Base-by-base conservation (phyloP, 2,329 filamentous ascomycete species). In the Trichoderma sp. region DNA sequence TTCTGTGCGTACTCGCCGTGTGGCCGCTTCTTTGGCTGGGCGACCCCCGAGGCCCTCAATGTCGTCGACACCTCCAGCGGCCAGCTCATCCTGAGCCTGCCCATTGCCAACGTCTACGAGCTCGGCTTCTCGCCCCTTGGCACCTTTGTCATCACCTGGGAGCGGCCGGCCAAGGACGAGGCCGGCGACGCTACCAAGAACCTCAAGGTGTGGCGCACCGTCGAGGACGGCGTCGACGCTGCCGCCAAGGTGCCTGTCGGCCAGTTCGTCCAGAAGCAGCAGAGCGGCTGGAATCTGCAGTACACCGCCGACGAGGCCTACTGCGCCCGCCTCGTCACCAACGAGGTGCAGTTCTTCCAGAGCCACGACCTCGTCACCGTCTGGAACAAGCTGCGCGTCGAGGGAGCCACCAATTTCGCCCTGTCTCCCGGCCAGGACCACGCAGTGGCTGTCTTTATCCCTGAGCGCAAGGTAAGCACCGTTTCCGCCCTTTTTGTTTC, bases 331-430 rank as follows among this genome's bases (percentile, higher is more conserved):
- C 85, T 89, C 68, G 94, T 98, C 72, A 97, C 92, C 78, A 99
- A 99, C 77, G 93, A 98, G 82, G 91, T 99, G 64, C 95, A 98
- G 74, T 97, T 99, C 78, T 98, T 94, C 82, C 86, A 96, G 79
- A 95, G 92, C 76, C 85, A 90, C 70, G 89, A 98, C 75, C 83
- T 98, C 74, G 82, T 85, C 71, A 93, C 88, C 55, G 92, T 96
- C 68, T 97, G 93, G 93, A 96, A 97, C 79, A 97, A 96, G 83
- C 83, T 99, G 76, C 89, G 90, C 69, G 91, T 93, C 60, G 95
- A 99, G 80, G 94, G 94, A 66, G 91, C 96, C 65, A 79, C 88
- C 51, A 91, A 95, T 77, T 98, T 97, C 81, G 90, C 93, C 62
- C 82, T 99, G 69, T 92, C 93, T 54, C 93, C 93, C 30, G 93